These are phyloP conservation scores for Volutella citrinella DNA, from an alignment of 2,329 filamentous ascomycete genomes.

Conservation along the genomic window DNA sequence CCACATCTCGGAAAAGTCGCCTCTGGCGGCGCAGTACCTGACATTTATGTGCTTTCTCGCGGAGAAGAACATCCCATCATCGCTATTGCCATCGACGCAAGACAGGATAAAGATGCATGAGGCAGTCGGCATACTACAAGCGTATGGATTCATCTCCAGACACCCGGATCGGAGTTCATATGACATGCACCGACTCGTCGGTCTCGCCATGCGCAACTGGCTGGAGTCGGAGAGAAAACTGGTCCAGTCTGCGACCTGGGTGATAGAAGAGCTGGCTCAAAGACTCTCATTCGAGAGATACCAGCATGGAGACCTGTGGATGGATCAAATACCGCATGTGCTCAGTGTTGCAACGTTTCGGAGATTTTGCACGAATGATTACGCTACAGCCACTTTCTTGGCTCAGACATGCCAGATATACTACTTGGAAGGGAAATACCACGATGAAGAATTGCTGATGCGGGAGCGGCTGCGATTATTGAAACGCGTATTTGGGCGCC, in stretches of 20 bases:
- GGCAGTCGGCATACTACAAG: slow-evolving; percentile 23
- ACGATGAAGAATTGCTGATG: no score
- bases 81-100: slow-evolving; percentile 17
- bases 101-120: slow-evolving; percentile 14
- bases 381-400: no score
- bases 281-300: slow-evolving; percentile 12
- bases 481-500: no score
- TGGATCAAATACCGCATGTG: slow-evolving; percentile 21
- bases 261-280: slow-evolving; percentile 10
- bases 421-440: no score
- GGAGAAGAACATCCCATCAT: slow-evolving; percentile 27
- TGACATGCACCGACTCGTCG: slow-evolving; percentile 32
- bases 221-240: slow-evolving; percentile 13
- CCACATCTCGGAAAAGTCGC: slow-evolving; percentile 22
- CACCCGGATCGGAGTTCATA: slow-evolving; percentile 12
- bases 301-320: slow-evolving; percentile 19
- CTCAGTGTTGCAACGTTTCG: no score
- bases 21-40: slow-evolving; percentile 26
- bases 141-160: slow-evolving; percentile 30
- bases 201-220: slow-evolving; percentile 28
- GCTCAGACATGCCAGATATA: no score
- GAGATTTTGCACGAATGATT: no score
- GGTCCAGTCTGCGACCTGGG: slow-evolving; percentile 1
- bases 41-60: slow-evolving; percentile 27
- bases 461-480: no score